Evolutionary conservation across 805 yeast species (phyloP).

Genomic region (Candida coleopterorum): DNA sequence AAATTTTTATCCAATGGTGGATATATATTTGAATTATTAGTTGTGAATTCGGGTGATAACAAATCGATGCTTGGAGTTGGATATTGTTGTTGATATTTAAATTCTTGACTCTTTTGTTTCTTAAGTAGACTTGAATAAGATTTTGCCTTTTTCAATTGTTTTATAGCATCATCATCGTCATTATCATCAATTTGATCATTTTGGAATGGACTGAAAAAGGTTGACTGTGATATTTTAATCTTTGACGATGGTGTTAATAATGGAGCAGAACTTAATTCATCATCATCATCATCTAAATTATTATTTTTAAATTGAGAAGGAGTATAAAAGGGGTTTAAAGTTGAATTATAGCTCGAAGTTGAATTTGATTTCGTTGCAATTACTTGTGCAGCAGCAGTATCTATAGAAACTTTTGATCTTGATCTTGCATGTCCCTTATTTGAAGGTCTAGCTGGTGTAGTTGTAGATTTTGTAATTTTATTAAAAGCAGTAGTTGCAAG

Average conservation of each 20-base stretch:
- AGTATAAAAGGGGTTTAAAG: conserved; percentile 28
- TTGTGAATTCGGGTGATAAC: conserved; percentile 21
- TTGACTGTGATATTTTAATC: conserved; percentile 4
- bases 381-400: conserved; percentile 16
- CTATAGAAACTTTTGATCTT: conserved; percentile 36
- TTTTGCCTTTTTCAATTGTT: conserved; percentile 35
- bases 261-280: conserved; percentile 16
- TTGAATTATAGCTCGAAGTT: conserved; percentile 7
- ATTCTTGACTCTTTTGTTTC: neutral
- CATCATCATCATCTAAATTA: conserved; percentile 19
- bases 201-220: conserved; percentile 13
- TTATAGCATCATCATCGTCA: conserved; percentile 41
- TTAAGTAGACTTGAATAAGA: conserved; percentile 18
- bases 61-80: conserved; percentile 18
- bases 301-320: conserved; percentile 23
- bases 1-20: conserved; percentile 7
- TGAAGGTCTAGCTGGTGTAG: conserved; percentile 29
- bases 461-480: conserved; percentile 32
- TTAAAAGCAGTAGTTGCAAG: conserved; percentile 12
- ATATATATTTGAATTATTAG: conserved; percentile 2
- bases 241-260: conserved; percentile 15
- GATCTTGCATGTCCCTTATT: conserved; percentile 35
- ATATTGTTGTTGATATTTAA: conserved; percentile 1
- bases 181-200: conserved; percentile 25
- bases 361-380: conserved; percentile 10